These are phyloP conservation scores for Phytophthora cactorum DNA, from an alignment of 352 stramenopile species.

Conservation along the genomic window DNA sequence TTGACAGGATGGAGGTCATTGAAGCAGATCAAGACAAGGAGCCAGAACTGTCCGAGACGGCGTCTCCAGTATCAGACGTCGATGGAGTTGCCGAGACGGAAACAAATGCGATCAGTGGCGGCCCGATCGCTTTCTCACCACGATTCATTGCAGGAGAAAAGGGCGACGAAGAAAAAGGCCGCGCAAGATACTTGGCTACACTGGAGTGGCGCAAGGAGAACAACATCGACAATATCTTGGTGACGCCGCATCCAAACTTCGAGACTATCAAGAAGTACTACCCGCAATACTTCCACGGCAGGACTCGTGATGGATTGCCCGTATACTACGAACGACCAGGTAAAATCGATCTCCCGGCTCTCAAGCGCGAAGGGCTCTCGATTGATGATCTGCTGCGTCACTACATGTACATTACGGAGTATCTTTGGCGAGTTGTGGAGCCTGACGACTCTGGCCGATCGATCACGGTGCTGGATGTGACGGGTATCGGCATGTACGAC, in stretches of 20 bases:
- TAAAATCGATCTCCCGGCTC: slow-evolving; percentile 86
- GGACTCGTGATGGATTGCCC: slow-evolving; percentile 72
- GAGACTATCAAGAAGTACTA: slow-evolving; percentile 93
- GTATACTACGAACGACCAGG: slow-evolving; percentile 89
- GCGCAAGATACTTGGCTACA: slow-evolving; percentile 74
- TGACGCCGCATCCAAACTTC: slow-evolving; percentile 81
- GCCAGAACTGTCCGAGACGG: slow-evolving; percentile 22
- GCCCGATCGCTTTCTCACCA: slow-evolving; percentile 74
- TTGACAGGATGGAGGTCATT: slow-evolving; percentile 72
- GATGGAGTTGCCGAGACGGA: slow-evolving; percentile 22
- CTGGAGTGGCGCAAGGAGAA: slow-evolving; percentile 89
- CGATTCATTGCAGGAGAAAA: slow-evolving; percentile 89
- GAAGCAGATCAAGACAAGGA: slow-evolving; percentile 64
- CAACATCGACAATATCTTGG: slow-evolving; percentile 88
- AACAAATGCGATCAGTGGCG: slow-evolving; percentile 50
- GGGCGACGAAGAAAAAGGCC: slow-evolving; percentile 81
- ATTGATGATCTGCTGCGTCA: slow-evolving; percentile 89
- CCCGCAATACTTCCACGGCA: slow-evolving; percentile 91
- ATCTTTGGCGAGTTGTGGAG: slow-evolving; percentile 87
- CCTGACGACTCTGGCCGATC: slow-evolving; percentile 73
- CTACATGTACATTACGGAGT: slow-evolving; percentile 95
- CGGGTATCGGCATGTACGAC: slow-evolving; percentile 89
- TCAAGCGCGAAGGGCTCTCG: slow-evolving; percentile 87
- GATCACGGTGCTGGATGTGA: slow-evolving; percentile 86
- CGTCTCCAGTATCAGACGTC: slow-evolving; percentile 32